Percentiles rank a stretch among this genome's conserved stretches.
Evolutionary conservation across 257 asterid species (phyloP).

Genomic region (Solanum commersonii): DNA sequence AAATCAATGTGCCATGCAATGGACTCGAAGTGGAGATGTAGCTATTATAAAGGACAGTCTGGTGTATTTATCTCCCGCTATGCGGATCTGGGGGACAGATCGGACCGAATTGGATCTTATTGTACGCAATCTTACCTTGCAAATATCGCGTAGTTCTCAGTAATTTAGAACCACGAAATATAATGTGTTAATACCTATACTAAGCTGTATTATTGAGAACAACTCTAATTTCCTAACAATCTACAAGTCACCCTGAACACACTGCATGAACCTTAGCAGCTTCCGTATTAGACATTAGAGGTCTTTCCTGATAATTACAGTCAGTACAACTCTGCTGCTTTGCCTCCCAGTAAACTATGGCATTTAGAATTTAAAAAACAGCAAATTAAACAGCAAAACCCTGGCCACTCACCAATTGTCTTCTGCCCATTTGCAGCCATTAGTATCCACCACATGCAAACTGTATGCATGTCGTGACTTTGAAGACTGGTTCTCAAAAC

Average conservation of each 20-base stretch:
- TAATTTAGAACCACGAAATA: background rate
- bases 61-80: background rate
- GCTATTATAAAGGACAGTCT: background rate
- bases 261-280: background rate
- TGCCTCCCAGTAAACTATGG: background rate
- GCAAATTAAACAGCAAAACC: background rate
- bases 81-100: background rate
- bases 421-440: slow-evolving; percentile 79
- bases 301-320: background rate
- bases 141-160: background rate
- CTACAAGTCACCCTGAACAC: background rate
- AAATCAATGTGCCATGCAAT: background rate
- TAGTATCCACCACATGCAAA: slow-evolving; percentile 78
- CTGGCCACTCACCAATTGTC: slow-evolving; percentile 69
- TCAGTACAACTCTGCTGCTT: background rate
- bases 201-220: background rate
- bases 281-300: background rate
- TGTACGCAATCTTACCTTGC: background rate
- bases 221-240: background rate
- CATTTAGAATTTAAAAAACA: background rate
- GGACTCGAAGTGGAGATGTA: background rate
- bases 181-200: background rate
- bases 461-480: slow-evolving; percentile 84
- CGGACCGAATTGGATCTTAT: background rate
- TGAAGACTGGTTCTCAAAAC: slow-evolving; percentile 76